Base-by-base conservation (phyloP, 495 filamentous ascomycete species). In the Talaromyces liani region DNA sequence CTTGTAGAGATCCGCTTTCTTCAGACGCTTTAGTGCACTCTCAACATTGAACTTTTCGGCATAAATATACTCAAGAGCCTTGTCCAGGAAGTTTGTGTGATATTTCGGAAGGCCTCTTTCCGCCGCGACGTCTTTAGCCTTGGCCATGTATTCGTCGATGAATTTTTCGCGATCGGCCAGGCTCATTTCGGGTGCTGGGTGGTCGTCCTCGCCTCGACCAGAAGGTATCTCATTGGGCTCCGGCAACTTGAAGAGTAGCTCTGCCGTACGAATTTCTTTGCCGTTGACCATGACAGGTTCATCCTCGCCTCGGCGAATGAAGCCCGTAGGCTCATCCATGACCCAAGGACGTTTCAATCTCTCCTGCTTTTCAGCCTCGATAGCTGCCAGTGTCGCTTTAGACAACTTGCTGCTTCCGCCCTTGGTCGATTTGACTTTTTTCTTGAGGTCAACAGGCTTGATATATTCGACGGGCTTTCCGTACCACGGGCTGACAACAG, bases 61-160 rank as follows among this genome's bases (percentile, higher is more conserved):
- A 65, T 84, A 89, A 7, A 99, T 83, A 27, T 90, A 69, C 65
- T 92, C 83, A 16, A 94, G 71, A 7, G 91, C 92, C 65, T 93
- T 91, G 74, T 97, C 93, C 27, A 94, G 80, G 60, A 96, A 88
- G 69, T 98, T 96, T 0, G 92, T 96, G 9, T 85, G 91, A 60
- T 82, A 82, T 53, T 84, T 79, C 54, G 85, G 80, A 10, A 94
- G 80, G 3, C 86, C 88, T 45, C 93, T 79, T 22, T 80, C 72
- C 14, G 81, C 78, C 0, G 88, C 84, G 53, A 91, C 67, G 22
- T 72, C 67, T 68, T 82, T 90, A 8, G 89, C 88, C 60, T 79
- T 83, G 29, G 70, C 75, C 84, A 96, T 89, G 70, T 92, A 97
- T 29, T 86, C 83, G 56, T 91, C 86, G 14, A 96, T 81, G 24